Evolutionary conservation across 1,139 yeast genomes (phyloP), one percentile per base, ranked within the genome.

Genomic region (Magnusiomyces suaveolens): DNA sequence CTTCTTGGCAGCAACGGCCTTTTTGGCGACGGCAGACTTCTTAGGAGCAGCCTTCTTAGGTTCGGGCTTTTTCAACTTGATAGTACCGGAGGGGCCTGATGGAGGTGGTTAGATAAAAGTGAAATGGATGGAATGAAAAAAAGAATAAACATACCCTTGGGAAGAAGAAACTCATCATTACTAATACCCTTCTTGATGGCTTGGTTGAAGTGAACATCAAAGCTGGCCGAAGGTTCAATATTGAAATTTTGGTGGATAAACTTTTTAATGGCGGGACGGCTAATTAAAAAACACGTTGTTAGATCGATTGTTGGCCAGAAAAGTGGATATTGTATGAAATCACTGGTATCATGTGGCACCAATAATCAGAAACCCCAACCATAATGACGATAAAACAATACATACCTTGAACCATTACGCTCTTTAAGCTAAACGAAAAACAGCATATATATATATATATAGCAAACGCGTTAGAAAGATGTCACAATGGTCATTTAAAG

Each of bases 141-240:
- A 8, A 18, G 20, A 29, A 24, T 29, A 18, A 23, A 69, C 43
- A 76, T 71, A 57, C 96, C 96, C 75, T 87, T 88, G 67, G 96
- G 96, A 72, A 87, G 96, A 51, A 79, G 70, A 64, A 89, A 85
- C 55, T 81, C 86, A 53, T 88, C 95, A 29, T 80, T 69, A 56
- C 79, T 83, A 59, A 88, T 94, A 59, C 95, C 95, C 68, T 82
- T 84, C 75, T 84, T 83, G 65, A 88, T 75, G 41, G 96, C 92
- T 52, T 79, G 66, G 70, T 87, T 88, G 76, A 88, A 85, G 62
- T 82, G 79, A 53, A 83, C 73, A 66, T 87, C 95, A 67, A 87
- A 88, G 68, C 80, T 83, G 56, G 77, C 64, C 41, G 83, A 76
- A 54, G 80, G 76, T 20, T 44, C 52, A 64, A 82, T 74, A 56